These are phyloP conservation scores for Stagonosporopsis cucurbitacearum DNA, from an alignment of 2,329 filamentous ascomycete genomes.

Conservation along the genomic window DNA sequence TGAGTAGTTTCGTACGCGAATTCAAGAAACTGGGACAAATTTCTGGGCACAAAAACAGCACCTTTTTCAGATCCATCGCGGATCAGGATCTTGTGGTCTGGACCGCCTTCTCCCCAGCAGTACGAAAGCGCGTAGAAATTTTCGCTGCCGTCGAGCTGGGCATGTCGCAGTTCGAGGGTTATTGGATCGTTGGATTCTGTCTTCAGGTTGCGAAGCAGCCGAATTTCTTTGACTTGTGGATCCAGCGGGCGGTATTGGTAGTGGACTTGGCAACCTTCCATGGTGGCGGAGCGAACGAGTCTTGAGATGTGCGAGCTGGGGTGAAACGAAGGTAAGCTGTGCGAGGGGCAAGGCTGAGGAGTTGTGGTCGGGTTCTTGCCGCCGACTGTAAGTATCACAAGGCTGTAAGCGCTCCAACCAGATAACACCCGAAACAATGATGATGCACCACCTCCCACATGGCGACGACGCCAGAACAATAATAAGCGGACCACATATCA, in stretches of 20 bases:
- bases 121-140: neutral
- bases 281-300: neutral
- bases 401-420: neutral
- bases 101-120: neutral
- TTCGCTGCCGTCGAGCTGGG: neutral
- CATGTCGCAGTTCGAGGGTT: neutral
- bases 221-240: neutral
- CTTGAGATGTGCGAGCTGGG: neutral
- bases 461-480: too few relatives aligned
- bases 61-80: neutral
- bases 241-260: neutral
- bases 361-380: too few relatives aligned
- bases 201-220: neutral
- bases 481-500: too few relatives aligned
- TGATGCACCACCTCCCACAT: too few relatives aligned
- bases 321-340: too few relatives aligned
- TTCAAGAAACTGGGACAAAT: neutral
- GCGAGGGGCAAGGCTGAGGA: neutral
- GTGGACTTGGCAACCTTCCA: neutral
- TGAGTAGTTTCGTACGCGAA: neutral
- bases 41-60: neutral
- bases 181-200: neutral
- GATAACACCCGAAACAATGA: neutral
- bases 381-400: neutral
- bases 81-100: neutral